Evolutionary conservation across 2,329 filamentous ascomycete species (phyloP).

Genomic region (Pyrenophora teres): DNA sequence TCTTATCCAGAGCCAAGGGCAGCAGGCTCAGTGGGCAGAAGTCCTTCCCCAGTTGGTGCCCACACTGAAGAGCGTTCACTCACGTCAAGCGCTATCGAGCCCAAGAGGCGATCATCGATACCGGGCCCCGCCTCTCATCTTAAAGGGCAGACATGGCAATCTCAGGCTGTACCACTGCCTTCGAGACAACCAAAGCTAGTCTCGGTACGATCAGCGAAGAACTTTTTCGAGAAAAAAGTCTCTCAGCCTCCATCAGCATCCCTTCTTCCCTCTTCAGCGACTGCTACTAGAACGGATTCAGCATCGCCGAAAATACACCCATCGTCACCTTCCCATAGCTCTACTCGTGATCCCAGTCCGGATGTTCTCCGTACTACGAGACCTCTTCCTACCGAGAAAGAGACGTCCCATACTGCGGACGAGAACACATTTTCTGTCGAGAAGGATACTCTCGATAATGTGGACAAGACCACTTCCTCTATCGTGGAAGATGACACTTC

Average conservation of each 20-base stretch:
- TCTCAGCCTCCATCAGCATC: constrained; percentile 16
- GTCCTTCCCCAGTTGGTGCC: constrained; percentile 30
- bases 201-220: constrained; percentile 35
- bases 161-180: constrained; percentile 7
- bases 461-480: neutral
- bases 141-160: constrained; percentile 2
- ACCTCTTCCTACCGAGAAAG: neutral
- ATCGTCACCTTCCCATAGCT: neutral
- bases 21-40: constrained; percentile 4
- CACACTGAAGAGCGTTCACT: constrained; percentile 24
- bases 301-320: constrained; percentile 1
- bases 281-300: constrained; percentile 9
- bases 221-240: constrained; percentile 38
- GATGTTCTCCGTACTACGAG: neutral
- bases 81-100: constrained; percentile 24
- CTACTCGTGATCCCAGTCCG: constrained; percentile 4
- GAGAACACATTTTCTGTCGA: neutral
- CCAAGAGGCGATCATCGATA: constrained; percentile 21
- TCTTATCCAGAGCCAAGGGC: constrained; percentile 22
- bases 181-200: constrained; percentile 17
- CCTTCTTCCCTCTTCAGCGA: constrained; percentile 16
- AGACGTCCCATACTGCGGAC: neutral
- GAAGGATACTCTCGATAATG: neutral
- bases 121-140: neutral
- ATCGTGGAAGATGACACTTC: neutral